Percentiles rank a stretch among this genome's conserved stretches.
phyloP scores from a whole-genome alignment of 1,284 basidiomycete genomes.

The Pterulicium gracile region DNA sequence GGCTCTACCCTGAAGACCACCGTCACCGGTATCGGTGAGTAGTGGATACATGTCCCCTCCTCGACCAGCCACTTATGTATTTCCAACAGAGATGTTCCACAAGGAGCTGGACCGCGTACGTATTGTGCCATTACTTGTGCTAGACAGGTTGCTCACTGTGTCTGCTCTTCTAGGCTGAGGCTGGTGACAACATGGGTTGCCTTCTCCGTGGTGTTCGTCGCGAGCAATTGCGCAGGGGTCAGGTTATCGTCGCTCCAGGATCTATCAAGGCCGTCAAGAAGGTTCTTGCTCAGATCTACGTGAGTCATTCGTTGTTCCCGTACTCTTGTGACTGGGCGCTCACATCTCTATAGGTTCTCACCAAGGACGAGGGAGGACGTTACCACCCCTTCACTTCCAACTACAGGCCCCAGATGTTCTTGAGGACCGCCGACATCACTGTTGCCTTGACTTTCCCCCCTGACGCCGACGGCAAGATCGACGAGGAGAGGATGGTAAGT shows the following conservation, averaged over 20 bases:
- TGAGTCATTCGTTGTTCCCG: constrained; percentile 25
- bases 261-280: constrained; percentile 94
- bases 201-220: constrained; percentile 96
- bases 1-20: constrained; percentile 85
- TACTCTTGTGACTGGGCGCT: constrained; percentile 6
- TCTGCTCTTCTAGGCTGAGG: constrained; percentile 59
- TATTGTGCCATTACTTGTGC: constrained; percentile 4
- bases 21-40: constrained; percentile 86
- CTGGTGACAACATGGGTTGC: constrained; percentile 99
- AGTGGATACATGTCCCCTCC: background rate
- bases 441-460: constrained; percentile 81
- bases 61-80: background rate
- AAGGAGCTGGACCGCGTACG: constrained; percentile 91
- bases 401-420: constrained; percentile 95
- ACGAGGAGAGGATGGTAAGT: constrained; percentile 73
- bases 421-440: constrained; percentile 94
- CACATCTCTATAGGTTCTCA: constrained; percentile 51
- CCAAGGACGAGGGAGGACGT: constrained; percentile 97
- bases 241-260: constrained; percentile 84
- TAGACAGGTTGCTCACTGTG: constrained; percentile 5
- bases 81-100: constrained; percentile 92
- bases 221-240: constrained; percentile 91
- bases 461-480: constrained; percentile 62
- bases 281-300: constrained; percentile 89
- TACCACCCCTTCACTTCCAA: constrained; percentile 97